phyloP scores from a whole-genome alignment of 2,329 filamentous ascomycete genomes.

The Incumbomyces delicatus region DNA sequence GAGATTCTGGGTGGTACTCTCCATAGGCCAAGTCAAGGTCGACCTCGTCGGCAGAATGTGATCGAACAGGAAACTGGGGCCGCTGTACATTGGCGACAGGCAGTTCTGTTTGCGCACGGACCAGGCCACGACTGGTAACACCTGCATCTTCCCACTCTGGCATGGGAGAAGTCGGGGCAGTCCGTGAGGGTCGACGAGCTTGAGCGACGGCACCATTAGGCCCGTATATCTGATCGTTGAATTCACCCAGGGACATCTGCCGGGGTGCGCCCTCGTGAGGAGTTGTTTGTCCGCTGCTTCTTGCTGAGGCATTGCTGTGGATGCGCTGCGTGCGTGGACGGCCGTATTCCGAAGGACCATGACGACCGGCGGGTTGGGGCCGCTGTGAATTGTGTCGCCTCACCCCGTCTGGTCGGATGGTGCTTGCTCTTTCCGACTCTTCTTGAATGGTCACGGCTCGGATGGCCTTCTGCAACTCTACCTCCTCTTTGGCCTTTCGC shows the following conservation, averaged over 20 bases:
- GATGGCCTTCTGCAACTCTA: slow-evolving; percentile 49
- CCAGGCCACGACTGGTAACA: slow-evolving; percentile 7
- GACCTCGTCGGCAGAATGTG: slow-evolving; percentile 31
- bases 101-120: slow-evolving; percentile 19
- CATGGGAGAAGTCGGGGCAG: slow-evolving; percentile 24
- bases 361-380: neutral
- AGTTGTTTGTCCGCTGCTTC: neutral
- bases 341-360: neutral
- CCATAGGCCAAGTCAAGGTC: slow-evolving; percentile 93
- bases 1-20: slow-evolving; percentile 58
- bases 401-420: slow-evolving; percentile 2
- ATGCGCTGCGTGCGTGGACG: neutral
- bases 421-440: slow-evolving; percentile 31
- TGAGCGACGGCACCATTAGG: slow-evolving; percentile 2
- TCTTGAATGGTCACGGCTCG: slow-evolving; percentile 40
- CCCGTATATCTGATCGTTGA: slow-evolving; percentile 19
- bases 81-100: slow-evolving; percentile 10
- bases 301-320: neutral
- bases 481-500: slow-evolving; percentile 50
- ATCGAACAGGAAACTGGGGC: slow-evolving; percentile 12
- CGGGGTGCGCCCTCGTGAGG: neutral
- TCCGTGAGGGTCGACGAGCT: slow-evolving; percentile 11
- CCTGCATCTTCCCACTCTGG: slow-evolving; percentile 10
- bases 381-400: slow-evolving; percentile 5
- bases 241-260: slow-evolving; percentile 14